Conservation (phyloP, 495 filamentous ascomycete genomes). For the Letharia columbiana region DNA sequence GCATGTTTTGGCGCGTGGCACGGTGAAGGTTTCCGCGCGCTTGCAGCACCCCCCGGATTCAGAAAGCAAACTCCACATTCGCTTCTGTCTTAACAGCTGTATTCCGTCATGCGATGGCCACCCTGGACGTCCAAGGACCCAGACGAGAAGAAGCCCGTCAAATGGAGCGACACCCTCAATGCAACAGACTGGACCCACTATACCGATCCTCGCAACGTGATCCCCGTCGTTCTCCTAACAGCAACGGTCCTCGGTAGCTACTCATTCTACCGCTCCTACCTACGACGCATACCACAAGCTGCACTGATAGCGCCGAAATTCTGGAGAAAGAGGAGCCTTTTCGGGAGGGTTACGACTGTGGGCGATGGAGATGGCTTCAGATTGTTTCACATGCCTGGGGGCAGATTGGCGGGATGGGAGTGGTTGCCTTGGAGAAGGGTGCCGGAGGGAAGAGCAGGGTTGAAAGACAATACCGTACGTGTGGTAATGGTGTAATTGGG, state of each 20-base stretch:
- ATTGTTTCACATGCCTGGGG: slow-evolving; percentile 88
- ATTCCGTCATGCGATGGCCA: slow-evolving; percentile 45
- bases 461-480: slow-evolving; percentile 71
- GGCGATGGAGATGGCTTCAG: slow-evolving; percentile 95
- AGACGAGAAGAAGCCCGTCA: slow-evolving; percentile 26
- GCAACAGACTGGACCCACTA: slow-evolving; percentile 59
- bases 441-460: slow-evolving; percentile 53
- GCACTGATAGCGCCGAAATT: slow-evolving; percentile 57
- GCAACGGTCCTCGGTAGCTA: slow-evolving; percentile 46
- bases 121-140: slow-evolving; percentile 35
- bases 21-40: slow-evolving; percentile 6
- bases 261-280: slow-evolving; percentile 53
- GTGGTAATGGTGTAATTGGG: neutral
- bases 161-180: slow-evolving; percentile 46
- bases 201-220: slow-evolving; percentile 53
- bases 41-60: slow-evolving; percentile 3
- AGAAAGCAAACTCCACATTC: slow-evolving; percentile 1
- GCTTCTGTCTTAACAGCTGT: neutral
- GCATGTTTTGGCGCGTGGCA: slow-evolving; percentile 7
- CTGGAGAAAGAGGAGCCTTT: slow-evolving; percentile 58
- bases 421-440: slow-evolving; percentile 72
- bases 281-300: slow-evolving; percentile 73
- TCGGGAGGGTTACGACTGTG: slow-evolving; percentile 83
- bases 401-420: slow-evolving; percentile 78
- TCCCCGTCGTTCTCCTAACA: slow-evolving; percentile 63